phyloP scores from a whole-genome alignment of 2,329 filamentous ascomycete species.

The Tolypocladium tropicale region DNA sequence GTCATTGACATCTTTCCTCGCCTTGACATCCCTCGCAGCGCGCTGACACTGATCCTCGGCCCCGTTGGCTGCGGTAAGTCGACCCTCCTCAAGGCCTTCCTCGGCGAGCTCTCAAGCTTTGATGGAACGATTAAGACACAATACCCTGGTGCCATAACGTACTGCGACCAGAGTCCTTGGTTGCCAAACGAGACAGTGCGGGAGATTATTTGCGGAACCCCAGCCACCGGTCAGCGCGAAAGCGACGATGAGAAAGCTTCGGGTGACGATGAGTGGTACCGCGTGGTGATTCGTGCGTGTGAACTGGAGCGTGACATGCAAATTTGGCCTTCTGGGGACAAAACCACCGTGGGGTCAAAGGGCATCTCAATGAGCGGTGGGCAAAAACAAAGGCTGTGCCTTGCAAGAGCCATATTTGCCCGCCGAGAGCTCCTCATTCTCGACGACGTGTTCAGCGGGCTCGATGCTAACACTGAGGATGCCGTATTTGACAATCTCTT shows the following conservation, averaged over 20 bases:
- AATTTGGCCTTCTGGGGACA: constrained; percentile 16
- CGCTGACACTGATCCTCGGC: constrained; percentile 13
- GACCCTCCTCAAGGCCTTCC: constrained; percentile 14
- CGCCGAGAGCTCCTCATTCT: constrained; percentile 10
- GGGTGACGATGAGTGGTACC: constrained; percentile 13
- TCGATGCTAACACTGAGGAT: constrained; percentile 12
- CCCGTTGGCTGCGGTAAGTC: constrained; percentile 22
- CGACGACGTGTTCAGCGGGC: constrained; percentile 17
- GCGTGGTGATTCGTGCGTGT: constrained; percentile 12
- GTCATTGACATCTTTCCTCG: background rate
- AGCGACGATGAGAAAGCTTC: constrained; percentile 1
- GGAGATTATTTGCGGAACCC: constrained; percentile 16
- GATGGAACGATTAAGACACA: constrained; percentile 6
- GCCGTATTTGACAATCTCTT: constrained; percentile 9
- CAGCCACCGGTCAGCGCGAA: constrained; percentile 31
- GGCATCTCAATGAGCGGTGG: constrained; percentile 22
- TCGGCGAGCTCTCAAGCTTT: constrained; percentile 12
- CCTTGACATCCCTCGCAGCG: background rate
- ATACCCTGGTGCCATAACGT: constrained; percentile 10
- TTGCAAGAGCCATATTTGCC: constrained; percentile 15
- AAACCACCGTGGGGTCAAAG: constrained; percentile 17
- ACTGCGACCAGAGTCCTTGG: constrained; percentile 13
- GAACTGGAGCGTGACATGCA: constrained; percentile 12
- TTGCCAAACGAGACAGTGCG: constrained; percentile 18
- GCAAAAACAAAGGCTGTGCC: constrained; percentile 16